phyloP scores from a whole-genome alignment of 1,284 basidiomycete species.

The Puccinia hordei region DNA sequence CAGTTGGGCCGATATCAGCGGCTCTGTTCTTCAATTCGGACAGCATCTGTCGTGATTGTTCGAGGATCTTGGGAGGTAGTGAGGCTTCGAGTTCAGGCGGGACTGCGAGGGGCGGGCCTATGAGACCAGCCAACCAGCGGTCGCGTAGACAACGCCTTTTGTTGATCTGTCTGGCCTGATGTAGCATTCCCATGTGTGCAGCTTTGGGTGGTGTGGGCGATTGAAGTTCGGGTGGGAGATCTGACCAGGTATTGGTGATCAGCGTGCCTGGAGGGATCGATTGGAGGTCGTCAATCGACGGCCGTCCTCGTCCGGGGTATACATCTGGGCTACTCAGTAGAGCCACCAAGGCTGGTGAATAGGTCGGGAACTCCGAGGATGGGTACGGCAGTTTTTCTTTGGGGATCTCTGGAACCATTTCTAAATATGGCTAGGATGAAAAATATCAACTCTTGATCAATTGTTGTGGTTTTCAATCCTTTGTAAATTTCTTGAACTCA shows the following conservation, averaged over 20 bases:
- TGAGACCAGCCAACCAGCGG: constrained; percentile 38
- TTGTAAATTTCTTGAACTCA: background rate
- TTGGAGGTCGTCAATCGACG: constrained; percentile 4
- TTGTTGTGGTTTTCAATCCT: background rate
- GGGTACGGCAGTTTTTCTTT: constrained; percentile 21
- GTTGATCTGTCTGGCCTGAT: constrained; percentile 42
- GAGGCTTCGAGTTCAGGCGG: constrained; percentile 28
- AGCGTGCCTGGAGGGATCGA: constrained; percentile 35
- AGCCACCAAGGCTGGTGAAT: constrained; percentile 23
- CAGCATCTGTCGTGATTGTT: constrained; percentile 25
- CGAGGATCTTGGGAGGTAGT: constrained; percentile 6
- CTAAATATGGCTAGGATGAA: constrained; percentile 12
- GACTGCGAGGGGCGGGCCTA: constrained; percentile 30
- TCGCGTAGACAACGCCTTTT: constrained; percentile 5
- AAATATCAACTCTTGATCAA: background rate
- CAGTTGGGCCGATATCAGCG: background rate
- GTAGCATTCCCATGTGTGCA: constrained; percentile 32
- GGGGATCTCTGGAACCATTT: constrained; percentile 2
- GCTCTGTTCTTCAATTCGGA: constrained; percentile 13
- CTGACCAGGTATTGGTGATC: constrained; percentile 44
- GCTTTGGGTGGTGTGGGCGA: constrained; percentile 17
- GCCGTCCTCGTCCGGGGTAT: constrained; percentile 5
- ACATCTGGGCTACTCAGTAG: constrained; percentile 19
- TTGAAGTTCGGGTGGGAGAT: constrained; percentile 23
- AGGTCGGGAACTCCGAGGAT: constrained; percentile 23